Conservation (phyloP, 177 flowering plant species). For the Tripterygium wilfordii region DNA sequence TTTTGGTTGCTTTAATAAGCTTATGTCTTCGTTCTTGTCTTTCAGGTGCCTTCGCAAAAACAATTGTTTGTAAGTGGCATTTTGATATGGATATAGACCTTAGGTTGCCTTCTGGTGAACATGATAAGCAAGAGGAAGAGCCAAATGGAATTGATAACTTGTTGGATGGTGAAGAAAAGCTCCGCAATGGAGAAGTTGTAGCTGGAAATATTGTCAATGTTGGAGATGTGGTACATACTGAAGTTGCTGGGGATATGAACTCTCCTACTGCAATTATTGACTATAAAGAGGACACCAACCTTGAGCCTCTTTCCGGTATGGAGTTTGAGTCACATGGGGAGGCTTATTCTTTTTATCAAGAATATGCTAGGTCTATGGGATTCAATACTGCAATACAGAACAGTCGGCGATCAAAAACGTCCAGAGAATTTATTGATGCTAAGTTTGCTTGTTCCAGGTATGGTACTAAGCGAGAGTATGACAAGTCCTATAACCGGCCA, state of each 20-base stretch:
- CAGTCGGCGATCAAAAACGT: constrained; percentile 18
- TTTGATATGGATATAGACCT: constrained; percentile 32
- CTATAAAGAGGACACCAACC: no score
- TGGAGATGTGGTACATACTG: constrained; percentile 13
- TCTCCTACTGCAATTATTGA: constrained; percentile 2
- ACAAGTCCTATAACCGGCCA: constrained; percentile 9
- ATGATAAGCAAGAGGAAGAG: constrained; percentile 21
- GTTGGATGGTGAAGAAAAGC: constrained; percentile 17
- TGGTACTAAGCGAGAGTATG: constrained; percentile 14
- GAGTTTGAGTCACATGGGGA: constrained; percentile 21
- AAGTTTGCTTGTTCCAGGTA: constrained; percentile 22
- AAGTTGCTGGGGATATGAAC: constrained; percentile 10
- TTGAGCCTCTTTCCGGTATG: no score
- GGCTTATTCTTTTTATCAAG: constrained; percentile 21
- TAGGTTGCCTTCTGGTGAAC: constrained; percentile 30
- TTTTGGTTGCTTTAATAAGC: no score
- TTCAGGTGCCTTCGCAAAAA: no score
- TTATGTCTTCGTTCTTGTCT: no score
- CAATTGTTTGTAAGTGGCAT: no score
- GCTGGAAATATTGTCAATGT: constrained; percentile 10
- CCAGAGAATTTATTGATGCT: constrained; percentile 23
- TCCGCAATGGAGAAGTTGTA: no score
- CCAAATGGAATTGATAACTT: constrained; percentile 14
- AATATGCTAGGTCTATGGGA: constrained; percentile 19
- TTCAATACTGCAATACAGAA: constrained; percentile 17